Conservation (phyloP, 257 asterid species). For the Rehmannia glutinosa region DNA sequence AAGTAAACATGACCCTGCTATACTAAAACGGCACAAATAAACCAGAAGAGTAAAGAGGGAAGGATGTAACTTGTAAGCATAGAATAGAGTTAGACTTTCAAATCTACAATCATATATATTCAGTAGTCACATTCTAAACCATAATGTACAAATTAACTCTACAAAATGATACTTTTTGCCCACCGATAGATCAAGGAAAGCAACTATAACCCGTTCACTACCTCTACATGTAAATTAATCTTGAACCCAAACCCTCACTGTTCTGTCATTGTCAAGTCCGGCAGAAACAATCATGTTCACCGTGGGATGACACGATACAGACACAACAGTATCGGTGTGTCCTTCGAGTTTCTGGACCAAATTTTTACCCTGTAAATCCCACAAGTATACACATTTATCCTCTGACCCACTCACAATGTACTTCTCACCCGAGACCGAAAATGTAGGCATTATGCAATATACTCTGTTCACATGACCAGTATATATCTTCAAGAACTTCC, state of each 20-base stretch:
- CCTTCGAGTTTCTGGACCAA: conserved; percentile 84
- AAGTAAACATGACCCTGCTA: too few relatives aligned
- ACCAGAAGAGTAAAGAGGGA: too few relatives aligned
- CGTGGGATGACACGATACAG: conserved; percentile 65
- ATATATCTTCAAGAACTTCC: conserved; percentile 60
- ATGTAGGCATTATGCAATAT: conserved; percentile 67
- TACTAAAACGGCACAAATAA: too few relatives aligned
- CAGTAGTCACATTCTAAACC: too few relatives aligned
- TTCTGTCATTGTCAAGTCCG: conserved; percentile 71
- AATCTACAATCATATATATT: too few relatives aligned
- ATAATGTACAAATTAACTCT: too few relatives aligned
- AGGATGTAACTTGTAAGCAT: too few relatives aligned
- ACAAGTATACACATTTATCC: conserved; percentile 67
- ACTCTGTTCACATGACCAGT: conserved; percentile 62
- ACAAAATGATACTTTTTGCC: too few relatives aligned
- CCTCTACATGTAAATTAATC: conserved; percentile 20
- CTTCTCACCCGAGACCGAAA: conserved; percentile 73
- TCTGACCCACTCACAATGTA: conserved; percentile 85
- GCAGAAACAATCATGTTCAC: conserved; percentile 82
- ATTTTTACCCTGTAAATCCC: conserved; percentile 78
- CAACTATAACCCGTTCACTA: conserved; percentile 22
- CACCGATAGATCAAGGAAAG: neutral
- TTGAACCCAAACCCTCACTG: conserved; percentile 83
- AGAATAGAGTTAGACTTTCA: too few relatives aligned
- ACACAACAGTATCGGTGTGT: conserved; percentile 70